Evolutionary conservation across 306 rosid genomes (phyloP), one percentile per base, ranked within the genome.

Genomic region (Cucumis hystrix): DNA sequence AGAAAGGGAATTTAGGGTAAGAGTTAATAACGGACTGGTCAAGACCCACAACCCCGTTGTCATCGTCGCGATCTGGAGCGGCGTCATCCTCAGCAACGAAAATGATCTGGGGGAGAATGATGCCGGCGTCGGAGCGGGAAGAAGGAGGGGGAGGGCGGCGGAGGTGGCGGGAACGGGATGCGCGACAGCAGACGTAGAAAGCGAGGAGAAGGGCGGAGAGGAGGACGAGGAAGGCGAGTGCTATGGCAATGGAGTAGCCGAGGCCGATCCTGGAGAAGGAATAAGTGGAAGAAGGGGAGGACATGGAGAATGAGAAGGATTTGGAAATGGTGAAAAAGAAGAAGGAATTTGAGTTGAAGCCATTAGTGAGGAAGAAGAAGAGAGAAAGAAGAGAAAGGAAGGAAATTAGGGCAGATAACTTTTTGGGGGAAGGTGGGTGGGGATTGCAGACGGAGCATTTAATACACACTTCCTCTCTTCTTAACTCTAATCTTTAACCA

Each of bases 31-130:
- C 93, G 20, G 45, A 61, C 56, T 82, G 97, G 45, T 86, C 88
- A 6, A 95, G 87, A 1, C 98, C 97, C 0, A 82, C 62, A 30
- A 52, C 93, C 23, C 79, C 74, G 75, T 74, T 76, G 0, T 78
- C 89, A 7, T 70, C 82, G 25, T 75, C 80, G 28, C 47, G 83
- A 1, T 85, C 86, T 0, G 78, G 78, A 11, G 79, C 86, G 23
- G 57, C 84, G 40, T 87, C 96, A 20, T 85, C 91, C 20, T 92
- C 97, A 0, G 98, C 93, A 1, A 95, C 96, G 51, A 95, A 95
- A 45, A 95, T 84, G 10, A 95, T 85, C 11, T 89, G 88, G 0
- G 98, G 97, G 4, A 95, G 85, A 28, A 92, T 85, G 57, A 95
- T 74, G 4, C 96, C 92, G 35, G 18, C 33, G 10, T 86, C 90